Evolutionary conservation across 768 basidiomycete species (phyloP).

Genomic region (Clitopilus hobsonii): DNA sequence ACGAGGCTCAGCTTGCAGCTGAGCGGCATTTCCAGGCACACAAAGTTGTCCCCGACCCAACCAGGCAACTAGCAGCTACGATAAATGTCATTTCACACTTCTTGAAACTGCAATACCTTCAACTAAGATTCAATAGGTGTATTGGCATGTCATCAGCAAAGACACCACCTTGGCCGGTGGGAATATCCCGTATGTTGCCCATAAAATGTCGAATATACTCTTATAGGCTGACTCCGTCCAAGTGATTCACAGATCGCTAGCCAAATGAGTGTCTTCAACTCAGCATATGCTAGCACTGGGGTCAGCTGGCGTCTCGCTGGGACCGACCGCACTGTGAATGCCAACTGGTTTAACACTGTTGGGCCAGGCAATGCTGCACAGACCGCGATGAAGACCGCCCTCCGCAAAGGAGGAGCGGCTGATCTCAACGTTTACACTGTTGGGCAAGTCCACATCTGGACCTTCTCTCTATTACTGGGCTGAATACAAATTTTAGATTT

Average conservation of each 20-base stretch:
- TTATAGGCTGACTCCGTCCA: background rate
- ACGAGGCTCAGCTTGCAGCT: conserved; percentile 7
- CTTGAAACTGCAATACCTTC: too few species aligned
- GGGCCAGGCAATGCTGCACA: conserved; percentile 30
- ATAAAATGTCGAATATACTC: background rate
- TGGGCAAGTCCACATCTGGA: conserved; percentile 30
- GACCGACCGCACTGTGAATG: conserved; percentile 38
- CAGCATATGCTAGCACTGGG: conserved; percentile 29
- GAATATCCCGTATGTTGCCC: conserved; percentile 32
- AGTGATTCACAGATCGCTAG: conserved; percentile 28
- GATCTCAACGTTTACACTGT: conserved; percentile 46
- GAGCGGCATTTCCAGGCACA: conserved; percentile 12
- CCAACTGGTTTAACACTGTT: conserved; percentile 44
- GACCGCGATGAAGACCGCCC: conserved; percentile 42
- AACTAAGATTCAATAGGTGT: conserved; percentile 4
- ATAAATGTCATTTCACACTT: background rate
- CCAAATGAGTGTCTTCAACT: conserved; percentile 39
- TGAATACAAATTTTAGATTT: conserved; percentile 16
- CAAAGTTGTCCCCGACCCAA: background rate
- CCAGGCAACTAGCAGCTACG: background rate
- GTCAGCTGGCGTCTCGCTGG: conserved; percentile 34
- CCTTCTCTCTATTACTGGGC: conserved; percentile 13
- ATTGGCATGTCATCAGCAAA: conserved; percentile 29
- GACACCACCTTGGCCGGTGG: conserved; percentile 29
- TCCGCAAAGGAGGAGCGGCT: conserved; percentile 34